phyloP scores from a whole-genome alignment of 2,329 filamentous ascomycete species.

The Aspergillus udagawae region DNA sequence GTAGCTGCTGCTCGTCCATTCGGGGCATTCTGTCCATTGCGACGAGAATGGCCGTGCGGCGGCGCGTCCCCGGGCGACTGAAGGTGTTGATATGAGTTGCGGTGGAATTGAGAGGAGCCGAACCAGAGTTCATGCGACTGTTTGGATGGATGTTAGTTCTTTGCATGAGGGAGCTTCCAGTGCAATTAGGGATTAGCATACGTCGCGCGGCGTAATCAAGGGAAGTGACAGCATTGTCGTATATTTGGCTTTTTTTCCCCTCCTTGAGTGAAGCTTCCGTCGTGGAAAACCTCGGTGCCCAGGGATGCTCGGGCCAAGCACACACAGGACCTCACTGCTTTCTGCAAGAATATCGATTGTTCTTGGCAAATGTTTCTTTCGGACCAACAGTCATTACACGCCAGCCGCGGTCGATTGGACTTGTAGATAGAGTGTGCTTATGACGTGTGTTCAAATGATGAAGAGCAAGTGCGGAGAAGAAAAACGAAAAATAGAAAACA shows the following conservation, averaged over 20 bases:
- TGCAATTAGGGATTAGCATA: slow-evolving; percentile 38
- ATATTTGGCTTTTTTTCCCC: background rate
- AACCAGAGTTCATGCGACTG: slow-evolving; percentile 74
- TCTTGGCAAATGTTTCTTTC: background rate
- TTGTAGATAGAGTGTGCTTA: background rate
- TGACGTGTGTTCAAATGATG: background rate
- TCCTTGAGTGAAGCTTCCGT: background rate
- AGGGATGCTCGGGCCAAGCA: background rate
- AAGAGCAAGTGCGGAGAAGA: background rate
- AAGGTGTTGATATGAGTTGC: slow-evolving; percentile 23
- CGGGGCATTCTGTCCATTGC: slow-evolving; percentile 13
- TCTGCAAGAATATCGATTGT: background rate
- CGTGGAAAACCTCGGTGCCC: background rate
- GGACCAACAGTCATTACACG: background rate
- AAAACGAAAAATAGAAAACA: background rate
- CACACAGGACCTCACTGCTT: background rate
- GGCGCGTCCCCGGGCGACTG: slow-evolving; percentile 7
- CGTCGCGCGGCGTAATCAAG: slow-evolving; percentile 66
- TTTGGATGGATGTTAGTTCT: slow-evolving; percentile 7
- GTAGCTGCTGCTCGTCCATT: slow-evolving; percentile 36
- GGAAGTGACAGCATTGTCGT: slow-evolving; percentile 58
- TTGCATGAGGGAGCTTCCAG: background rate
- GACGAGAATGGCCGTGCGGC: slow-evolving; percentile 4
- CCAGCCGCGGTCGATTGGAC: background rate
- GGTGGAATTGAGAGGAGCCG: slow-evolving; percentile 55